Conservation (phyloP, 2,329 filamentous ascomycete species). For the Xylariaceae sp. region DNA sequence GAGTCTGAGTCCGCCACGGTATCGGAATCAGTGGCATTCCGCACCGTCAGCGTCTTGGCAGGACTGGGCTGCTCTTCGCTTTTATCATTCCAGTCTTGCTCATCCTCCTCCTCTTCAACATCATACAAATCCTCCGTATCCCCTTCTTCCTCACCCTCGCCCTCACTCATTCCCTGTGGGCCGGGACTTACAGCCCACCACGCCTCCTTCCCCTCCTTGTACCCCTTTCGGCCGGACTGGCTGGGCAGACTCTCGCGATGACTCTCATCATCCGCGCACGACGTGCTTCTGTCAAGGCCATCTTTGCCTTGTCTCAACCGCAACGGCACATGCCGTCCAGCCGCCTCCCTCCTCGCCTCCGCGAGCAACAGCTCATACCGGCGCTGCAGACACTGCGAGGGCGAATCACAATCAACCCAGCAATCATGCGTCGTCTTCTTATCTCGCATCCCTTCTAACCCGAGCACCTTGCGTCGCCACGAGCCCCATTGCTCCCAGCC, state of each 20-base stretch:
- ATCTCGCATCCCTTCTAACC: slow-evolving; percentile 12
- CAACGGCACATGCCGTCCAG: slow-evolving; percentile 20
- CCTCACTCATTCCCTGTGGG: neutral
- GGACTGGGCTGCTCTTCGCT: neutral
- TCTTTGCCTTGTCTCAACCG: slow-evolving; percentile 4
- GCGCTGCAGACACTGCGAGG: slow-evolving; percentile 39
- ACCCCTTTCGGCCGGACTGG: slow-evolving; percentile 17
- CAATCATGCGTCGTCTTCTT: slow-evolving; percentile 22
- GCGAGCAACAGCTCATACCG: slow-evolving; percentile 39
- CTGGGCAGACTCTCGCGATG: slow-evolving; percentile 19
- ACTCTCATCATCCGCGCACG: slow-evolving; percentile 2
- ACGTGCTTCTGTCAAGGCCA: neutral
- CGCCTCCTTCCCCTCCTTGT: no score
- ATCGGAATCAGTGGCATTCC: slow-evolving; percentile 14
- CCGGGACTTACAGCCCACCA: slow-evolving; percentile 13
- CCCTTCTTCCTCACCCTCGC: neutral
- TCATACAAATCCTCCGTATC: neutral
- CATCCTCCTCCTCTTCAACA: neutral
- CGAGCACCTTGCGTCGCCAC: slow-evolving; percentile 29
- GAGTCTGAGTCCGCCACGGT: slow-evolving; percentile 18
- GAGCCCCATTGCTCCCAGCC: slow-evolving; percentile 31
- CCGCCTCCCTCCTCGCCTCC: slow-evolving; percentile 34
- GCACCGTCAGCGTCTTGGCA: slow-evolving; percentile 11
- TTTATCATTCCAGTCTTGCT: neutral
- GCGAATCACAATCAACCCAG: slow-evolving; percentile 35